A percentile compares a stretch with the other conserved stretches of the same genome.
Conservation (phyloP, 805 yeast species). For the Zygotorulaspora danielsina region DNA sequence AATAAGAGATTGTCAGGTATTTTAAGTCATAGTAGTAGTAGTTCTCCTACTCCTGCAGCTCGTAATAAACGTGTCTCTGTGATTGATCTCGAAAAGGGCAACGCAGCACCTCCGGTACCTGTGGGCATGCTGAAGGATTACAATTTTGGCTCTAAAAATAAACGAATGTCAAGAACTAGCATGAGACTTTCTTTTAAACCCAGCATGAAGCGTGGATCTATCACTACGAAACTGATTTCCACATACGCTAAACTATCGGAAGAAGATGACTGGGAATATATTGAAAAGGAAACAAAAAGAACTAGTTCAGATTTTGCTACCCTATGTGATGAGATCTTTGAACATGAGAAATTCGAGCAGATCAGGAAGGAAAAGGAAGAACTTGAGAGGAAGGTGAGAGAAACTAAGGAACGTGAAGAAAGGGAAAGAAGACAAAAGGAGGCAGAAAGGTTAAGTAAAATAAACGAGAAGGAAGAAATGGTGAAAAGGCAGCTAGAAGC, state of each 20-base stretch:
- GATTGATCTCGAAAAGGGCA: slow-evolving; percentile 19
- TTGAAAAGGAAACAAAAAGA: slow-evolving; percentile 69
- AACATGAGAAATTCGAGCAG: slow-evolving; percentile 62
- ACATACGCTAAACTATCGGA: slow-evolving; percentile 70
- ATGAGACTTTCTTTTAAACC: slow-evolving; percentile 40
- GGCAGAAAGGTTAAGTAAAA: slow-evolving; percentile 21
- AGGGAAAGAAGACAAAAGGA: slow-evolving; percentile 33
- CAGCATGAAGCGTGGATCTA: slow-evolving; percentile 57
- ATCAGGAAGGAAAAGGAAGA: slow-evolving; percentile 48
- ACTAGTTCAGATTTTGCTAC: slow-evolving; percentile 76
- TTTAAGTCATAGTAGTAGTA: slow-evolving; percentile 15
- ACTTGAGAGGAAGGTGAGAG: slow-evolving; percentile 41
- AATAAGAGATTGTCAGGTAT: slow-evolving; percentile 26
- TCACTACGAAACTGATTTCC: slow-evolving; percentile 64
- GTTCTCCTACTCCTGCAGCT: slow-evolving; percentile 33
- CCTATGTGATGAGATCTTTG: slow-evolving; percentile 70
- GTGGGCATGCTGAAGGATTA: slow-evolving; percentile 23
- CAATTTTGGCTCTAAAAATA: slow-evolving; percentile 11
- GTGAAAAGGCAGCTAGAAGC: slow-evolving; percentile 24
- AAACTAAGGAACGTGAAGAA: slow-evolving; percentile 45
- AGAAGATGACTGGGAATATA: slow-evolving; percentile 59
- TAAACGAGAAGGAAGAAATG: slow-evolving; percentile 25
- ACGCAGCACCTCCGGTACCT: slow-evolving; percentile 28
- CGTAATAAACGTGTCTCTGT: slow-evolving; percentile 27
- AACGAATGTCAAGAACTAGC: slow-evolving; percentile 29